phyloP scores from a whole-genome alignment of 306 rosid species.

The Quercus aquifolioides region DNA sequence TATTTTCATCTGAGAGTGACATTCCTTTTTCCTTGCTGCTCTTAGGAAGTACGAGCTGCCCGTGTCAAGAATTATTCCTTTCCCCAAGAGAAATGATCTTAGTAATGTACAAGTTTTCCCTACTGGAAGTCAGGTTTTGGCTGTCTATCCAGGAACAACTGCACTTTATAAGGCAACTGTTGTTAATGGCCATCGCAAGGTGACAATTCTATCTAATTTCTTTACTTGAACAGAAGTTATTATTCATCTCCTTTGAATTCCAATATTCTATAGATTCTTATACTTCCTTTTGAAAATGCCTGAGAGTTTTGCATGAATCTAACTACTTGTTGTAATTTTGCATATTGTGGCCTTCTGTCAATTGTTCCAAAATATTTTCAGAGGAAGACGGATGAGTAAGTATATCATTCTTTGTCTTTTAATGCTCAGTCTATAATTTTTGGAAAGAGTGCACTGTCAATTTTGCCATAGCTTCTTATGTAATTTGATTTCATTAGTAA shows the following conservation, averaged over 20 bases:
- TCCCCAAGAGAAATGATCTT: conserved; percentile 89
- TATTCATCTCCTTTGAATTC: conserved; percentile 3
- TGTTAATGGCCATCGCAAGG: conserved; percentile 90
- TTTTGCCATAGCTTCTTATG: no score
- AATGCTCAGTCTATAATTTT: background rate
- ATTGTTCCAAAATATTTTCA: conserved; percentile 37
- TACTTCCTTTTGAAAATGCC: background rate
- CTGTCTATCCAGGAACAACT: conserved; percentile 98
- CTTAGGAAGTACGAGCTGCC: conserved; percentile 87
- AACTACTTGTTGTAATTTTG: conserved; percentile 31
- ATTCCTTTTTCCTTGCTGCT: conserved; percentile 10
- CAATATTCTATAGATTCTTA: background rate
- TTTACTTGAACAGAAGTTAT: background rate
- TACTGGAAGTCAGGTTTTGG: conserved; percentile 82
- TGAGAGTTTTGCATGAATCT: conserved; percentile 24
- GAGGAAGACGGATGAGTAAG: conserved; percentile 99
- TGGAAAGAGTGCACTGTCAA: background rate
- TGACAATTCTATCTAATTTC: conserved; percentile 28
- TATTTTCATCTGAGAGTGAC: background rate
- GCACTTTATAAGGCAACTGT: conserved; percentile 99
- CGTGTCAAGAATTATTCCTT: conserved; percentile 77
- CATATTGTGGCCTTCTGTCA: conserved; percentile 35
- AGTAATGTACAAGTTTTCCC: conserved; percentile 65
- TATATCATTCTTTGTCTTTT: conserved; percentile 16
- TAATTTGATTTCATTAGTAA: no score